phyloP scores from a whole-genome alignment of 768 basidiomycete species.

The Candolleomyces eurysporus region DNA sequence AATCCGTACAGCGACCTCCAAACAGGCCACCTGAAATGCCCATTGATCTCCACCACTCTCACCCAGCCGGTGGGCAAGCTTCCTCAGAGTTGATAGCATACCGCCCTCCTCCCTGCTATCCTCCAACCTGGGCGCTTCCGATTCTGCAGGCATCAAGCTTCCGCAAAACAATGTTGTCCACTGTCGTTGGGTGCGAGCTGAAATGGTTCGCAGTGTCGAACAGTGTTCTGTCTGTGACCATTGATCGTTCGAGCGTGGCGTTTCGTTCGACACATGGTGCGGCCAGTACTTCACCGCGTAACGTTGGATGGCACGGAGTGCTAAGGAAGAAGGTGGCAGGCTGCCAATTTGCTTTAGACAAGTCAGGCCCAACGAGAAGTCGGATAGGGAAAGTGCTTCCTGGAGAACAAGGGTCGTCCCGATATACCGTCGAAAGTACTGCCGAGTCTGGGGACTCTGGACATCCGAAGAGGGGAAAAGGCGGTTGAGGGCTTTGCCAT shows the following conservation, averaged over 20 bases:
- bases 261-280: background rate
- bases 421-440: no score
- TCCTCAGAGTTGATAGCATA: no score
- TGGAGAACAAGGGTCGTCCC: no score
- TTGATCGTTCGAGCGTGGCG: background rate
- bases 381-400: no score
- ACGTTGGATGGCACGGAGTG: no score
- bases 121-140: background rate
- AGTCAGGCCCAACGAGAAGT: background rate
- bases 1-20: no score
- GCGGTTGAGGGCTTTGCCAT: background rate
- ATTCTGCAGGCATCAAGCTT: background rate
- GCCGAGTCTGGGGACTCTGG: no score
- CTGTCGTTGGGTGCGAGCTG: background rate
- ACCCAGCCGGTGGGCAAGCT: no score
- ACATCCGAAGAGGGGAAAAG: background rate
- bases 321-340: background rate
- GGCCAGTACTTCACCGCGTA: conserved; percentile 2
- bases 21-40: no score
- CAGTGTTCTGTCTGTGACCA: background rate
- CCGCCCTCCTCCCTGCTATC: background rate
- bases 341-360: background rate
- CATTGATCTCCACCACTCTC: no score
- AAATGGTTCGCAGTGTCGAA: background rate
- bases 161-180: background rate